Percentiles rank a stretch among this genome's conserved stretches.
phyloP scores from a whole-genome alignment of 495 filamentous ascomycete species.

The Penicillium cinerascens region DNA sequence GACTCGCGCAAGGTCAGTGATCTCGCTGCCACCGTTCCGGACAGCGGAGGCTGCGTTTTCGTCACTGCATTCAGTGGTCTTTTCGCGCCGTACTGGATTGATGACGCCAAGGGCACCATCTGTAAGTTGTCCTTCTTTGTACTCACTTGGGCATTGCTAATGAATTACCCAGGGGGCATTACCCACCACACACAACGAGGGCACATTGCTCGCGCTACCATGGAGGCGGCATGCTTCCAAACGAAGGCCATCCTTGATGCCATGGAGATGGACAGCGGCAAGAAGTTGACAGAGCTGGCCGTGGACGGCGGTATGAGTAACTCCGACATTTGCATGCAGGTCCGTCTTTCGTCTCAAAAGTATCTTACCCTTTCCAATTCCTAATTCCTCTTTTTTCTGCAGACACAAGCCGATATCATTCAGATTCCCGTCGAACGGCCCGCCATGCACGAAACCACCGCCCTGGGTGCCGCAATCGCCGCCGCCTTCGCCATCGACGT shows the following conservation, averaged over 20 bases:
- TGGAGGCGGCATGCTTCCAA: constrained; percentile 94
- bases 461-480: constrained; percentile 89
- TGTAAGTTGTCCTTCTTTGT: constrained; percentile 52
- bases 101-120: constrained; percentile 88
- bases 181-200: constrained; percentile 87
- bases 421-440: constrained; percentile 85
- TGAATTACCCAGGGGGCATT: constrained; percentile 60
- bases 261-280: constrained; percentile 87
- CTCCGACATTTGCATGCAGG: constrained; percentile 92
- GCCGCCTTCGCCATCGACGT: constrained; percentile 82
- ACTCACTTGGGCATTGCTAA: not conserved
- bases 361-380: not conserved
- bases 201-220: constrained; percentile 89
- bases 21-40: constrained; percentile 74
- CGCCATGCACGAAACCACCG: constrained; percentile 89
- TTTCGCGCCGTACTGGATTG: constrained; percentile 98
- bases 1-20: constrained; percentile 78
- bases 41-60: constrained; percentile 89
- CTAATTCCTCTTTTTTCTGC: constrained; percentile 13
- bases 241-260: constrained; percentile 92
- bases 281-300: constrained; percentile 70
- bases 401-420: constrained; percentile 88
- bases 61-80: constrained; percentile 95
- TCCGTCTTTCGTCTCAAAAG: constrained; percentile 27
- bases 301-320: constrained; percentile 96